Base-by-base conservation (phyloP, 352 stramenopile species). In the Phytophthora pseudosyringae region DNA sequence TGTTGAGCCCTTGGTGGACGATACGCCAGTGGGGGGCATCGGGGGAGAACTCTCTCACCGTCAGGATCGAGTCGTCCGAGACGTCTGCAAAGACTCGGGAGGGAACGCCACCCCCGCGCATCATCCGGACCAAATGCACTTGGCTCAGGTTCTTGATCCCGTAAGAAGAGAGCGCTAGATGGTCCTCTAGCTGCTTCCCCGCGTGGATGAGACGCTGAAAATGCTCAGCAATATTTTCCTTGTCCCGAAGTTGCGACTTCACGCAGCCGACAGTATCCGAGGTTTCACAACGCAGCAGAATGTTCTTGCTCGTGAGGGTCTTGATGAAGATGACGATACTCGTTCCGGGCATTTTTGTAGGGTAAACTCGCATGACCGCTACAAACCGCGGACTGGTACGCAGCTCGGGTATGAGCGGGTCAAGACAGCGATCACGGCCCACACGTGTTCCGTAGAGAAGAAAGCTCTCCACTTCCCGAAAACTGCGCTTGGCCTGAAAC, bases 1-100 rank as follows among this genome's bases (percentile, higher is more conserved):
- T 67, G 16, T 79, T 75, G 18, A 79, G 62, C 6, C 67, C 67
- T 52, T 62, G 35, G 9, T 5, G 12, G 9, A 29, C 62, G 5
- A 33, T 3, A 25, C 66, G 61, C 70, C 66, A 75, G 15, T 45
- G 16, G 1, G 53, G 57, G 32, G 38, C 38, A 40, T 31, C 18
- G 5, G 0, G 21, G 25, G 32, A 60, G 31, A 57, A 45, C 12
- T 44, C 35, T 8, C 9, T 2, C 48, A 59, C 48, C 3, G 7
- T 29, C 10, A 66, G 25, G 9, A 66, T 4, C 10, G 58, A 46
- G 5, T 61, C 16, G 33, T 62, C 35, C 11, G 41, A 57, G 2
- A 67, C 6, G 5, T 57, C 35, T 1, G 47, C 59, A 16, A 67
- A 67, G 0, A 67, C 16, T 31, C 29, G 15, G 3, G 18, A 10